These are phyloP conservation scores for Brassica juncea DNA, from an alignment of 345 rosid genomes.

Conservation along the genomic window DNA sequence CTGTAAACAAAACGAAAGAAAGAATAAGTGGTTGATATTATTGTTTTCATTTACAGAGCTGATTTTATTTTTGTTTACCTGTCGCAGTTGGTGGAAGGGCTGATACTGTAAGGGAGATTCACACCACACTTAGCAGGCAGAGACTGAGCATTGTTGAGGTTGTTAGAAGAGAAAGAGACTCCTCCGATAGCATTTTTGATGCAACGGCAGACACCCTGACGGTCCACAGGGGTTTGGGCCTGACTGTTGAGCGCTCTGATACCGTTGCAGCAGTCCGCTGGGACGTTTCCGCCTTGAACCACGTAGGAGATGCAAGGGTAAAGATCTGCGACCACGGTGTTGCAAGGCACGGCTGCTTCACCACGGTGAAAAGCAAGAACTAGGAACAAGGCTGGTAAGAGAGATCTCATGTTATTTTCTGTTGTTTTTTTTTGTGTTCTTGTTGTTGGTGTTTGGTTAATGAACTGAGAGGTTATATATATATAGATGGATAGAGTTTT, in stretches of 20 bases:
- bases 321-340: slow-evolving; percentile 19
- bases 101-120: slow-evolving; percentile 51
- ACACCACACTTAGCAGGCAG: slow-evolving; percentile 57
- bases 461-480: slow-evolving; percentile 21
- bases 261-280: slow-evolving; percentile 53
- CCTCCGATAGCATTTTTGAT: slow-evolving; percentile 40
- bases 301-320: slow-evolving; percentile 40
- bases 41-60: not conserved
- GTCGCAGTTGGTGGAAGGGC: slow-evolving; percentile 56
- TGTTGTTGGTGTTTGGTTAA: slow-evolving; percentile 3
- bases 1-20: slow-evolving; percentile 1
- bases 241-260: slow-evolving; percentile 37
- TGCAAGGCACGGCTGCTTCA: slow-evolving; percentile 41
- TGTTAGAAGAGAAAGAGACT: slow-evolving; percentile 33
- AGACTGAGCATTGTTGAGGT: slow-evolving; percentile 33
- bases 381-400: slow-evolving; percentile 31
- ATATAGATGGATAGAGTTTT: not conserved
- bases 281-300: slow-evolving; percentile 31
- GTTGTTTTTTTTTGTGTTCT: not conserved
- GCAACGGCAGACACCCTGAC: slow-evolving; percentile 54
- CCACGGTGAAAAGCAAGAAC: slow-evolving; percentile 30
- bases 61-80: slow-evolving; percentile 25
- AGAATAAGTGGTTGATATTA: not conserved
- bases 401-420: slow-evolving; percentile 23
- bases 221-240: slow-evolving; percentile 56